phyloP scores from a whole-genome alignment of 495 filamentous ascomycete species.

The Daldinia grandis region DNA sequence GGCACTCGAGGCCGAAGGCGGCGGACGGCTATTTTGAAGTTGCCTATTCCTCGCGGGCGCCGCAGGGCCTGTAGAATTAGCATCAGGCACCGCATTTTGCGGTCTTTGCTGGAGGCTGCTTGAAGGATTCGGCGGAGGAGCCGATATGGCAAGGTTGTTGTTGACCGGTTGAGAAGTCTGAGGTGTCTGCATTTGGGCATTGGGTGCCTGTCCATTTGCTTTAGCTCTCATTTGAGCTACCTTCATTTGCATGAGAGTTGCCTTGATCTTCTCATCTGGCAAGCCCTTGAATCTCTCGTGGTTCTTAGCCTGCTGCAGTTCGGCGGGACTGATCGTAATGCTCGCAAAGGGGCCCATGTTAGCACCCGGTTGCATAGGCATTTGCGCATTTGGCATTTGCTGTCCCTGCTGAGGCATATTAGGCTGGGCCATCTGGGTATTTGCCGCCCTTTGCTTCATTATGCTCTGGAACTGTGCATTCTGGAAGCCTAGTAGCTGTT shows the following conservation, averaged over 20 bases:
- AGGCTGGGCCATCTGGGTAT: slow-evolving; percentile 34
- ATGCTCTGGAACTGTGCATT: slow-evolving; percentile 59
- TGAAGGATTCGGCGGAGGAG: slow-evolving; percentile 37
- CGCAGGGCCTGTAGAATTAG: slow-evolving; percentile 16
- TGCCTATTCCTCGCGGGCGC: slow-evolving; percentile 42
- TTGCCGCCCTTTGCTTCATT: slow-evolving; percentile 35
- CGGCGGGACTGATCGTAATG: slow-evolving; percentile 47
- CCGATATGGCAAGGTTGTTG: slow-evolving; percentile 47
- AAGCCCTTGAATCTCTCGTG: slow-evolving; percentile 49
- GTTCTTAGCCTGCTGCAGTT: slow-evolving; percentile 56
- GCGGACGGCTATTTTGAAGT: slow-evolving; percentile 32
- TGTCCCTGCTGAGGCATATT: slow-evolving; percentile 47
- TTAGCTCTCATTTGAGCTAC: slow-evolving; percentile 44
- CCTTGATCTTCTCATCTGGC: slow-evolving; percentile 65
- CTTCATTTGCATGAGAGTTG: slow-evolving; percentile 40
- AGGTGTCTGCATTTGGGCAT: slow-evolving; percentile 37
- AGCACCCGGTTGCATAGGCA: slow-evolving; percentile 36
- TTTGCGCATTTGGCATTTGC: slow-evolving; percentile 49
- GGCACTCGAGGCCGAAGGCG: slow-evolving; percentile 24
- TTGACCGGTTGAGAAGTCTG: slow-evolving; percentile 39
- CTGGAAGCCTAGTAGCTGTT: slow-evolving; percentile 47
- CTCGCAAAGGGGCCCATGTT: slow-evolving; percentile 35
- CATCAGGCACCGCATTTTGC: slow-evolving; percentile 33
- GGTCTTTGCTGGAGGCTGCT: slow-evolving; percentile 26
- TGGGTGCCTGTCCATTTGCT: slow-evolving; percentile 36